Base-by-base conservation (phyloP, 2,329 filamentous ascomycete species). In the Aspergillus floridensis region DNA sequence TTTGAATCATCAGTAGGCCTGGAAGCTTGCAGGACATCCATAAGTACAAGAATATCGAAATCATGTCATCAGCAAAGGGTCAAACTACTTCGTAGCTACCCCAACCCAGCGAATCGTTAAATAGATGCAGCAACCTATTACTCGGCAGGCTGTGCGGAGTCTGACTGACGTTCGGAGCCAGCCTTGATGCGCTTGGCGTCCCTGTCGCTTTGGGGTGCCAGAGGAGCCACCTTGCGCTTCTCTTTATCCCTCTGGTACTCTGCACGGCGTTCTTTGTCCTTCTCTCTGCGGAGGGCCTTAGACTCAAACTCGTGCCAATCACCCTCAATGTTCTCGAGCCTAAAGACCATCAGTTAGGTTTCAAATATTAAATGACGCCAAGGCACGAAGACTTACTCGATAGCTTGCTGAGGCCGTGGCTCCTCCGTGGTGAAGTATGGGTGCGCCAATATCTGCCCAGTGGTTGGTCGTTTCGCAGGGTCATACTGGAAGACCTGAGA, bases 251-350 rank as follows among this genome's bases (percentile, higher is more conserved):
- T 78, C 62, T 77, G 74, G 32, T 77, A 72, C 60, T 79, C 77
- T 58, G 70, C 77, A 49, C 78, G 76, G 56, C 83, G 75, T 68
- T 87, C 85, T 63, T 83, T 81, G 61, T 88, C 85, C 58, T 92
- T 93, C 74, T 97, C 93, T 67, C 95, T 95, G 32, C 95, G 84
- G 26, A 96, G 82, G 16, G 92, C 93, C 78, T 99, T 99, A 58
- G 92, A 96, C 78, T 99, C 95, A 70, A 98, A 96, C 73, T 99
- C 95, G 72, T 99, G 95, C 95, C 95, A 99, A 69, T 99, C 95
- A 22, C 95, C 95, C 68, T 95, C 86, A 31, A 99, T 83, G 52
- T 88, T 81, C 60, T 88, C 87, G 53, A 99, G 84, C 70, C 90
- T 91, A 63, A 6, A 58, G 22, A 47, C 2, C 21, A n/a, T 65